Evolutionary conservation across 2,329 filamentous ascomycete species (phyloP), one percentile per base, ranked within the genome.

Genomic region (Fusarium albosuccineum): DNA sequence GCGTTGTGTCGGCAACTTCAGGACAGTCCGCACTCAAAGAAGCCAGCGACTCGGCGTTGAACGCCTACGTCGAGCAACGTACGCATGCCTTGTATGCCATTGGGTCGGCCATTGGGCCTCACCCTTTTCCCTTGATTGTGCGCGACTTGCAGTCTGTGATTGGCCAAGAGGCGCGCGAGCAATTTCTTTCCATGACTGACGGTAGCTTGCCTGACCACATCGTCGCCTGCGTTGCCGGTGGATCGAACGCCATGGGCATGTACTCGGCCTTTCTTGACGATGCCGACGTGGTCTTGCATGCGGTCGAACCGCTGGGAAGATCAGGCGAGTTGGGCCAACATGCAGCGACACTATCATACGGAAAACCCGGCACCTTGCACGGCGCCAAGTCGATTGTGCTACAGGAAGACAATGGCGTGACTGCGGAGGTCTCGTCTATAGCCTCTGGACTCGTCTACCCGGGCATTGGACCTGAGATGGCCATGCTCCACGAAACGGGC

Each of bases 71-170:
- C 8, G 9, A 9, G n/a, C 8, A 42, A 4, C 16, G n/a, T 10
- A 22, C 11, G 2, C n/a, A 16, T 7, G 17, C 40, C 13, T 93
- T 97, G 83, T 97, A 97, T 83, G 93, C 97, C 73, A 94, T 97
- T 72, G 94, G 94, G 54, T 96, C 92, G 14, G 94, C 94, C 37
- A 97, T 97, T 71, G 94, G 94, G 0, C 94, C 94, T 39, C 94
- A 97, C 78, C 94, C 94, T 7, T 97, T 97, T 89, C 93, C 94
- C 2, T 94, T 92, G 44, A 97, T 97, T 60, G 93, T 97, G 49
- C 89, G 93, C 58, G 97, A 93, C 1, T 97, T 97, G 88, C 93
- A 97, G 82, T 93, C 90, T 3, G 91, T 97, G 64, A 97, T 97
- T 70, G 94, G 94, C 57, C n/a, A 42, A 22, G 40, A 42, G n/a